phyloP scores from a whole-genome alignment of 805 yeast genomes.

The Lipomyces oligophaga region DNA sequence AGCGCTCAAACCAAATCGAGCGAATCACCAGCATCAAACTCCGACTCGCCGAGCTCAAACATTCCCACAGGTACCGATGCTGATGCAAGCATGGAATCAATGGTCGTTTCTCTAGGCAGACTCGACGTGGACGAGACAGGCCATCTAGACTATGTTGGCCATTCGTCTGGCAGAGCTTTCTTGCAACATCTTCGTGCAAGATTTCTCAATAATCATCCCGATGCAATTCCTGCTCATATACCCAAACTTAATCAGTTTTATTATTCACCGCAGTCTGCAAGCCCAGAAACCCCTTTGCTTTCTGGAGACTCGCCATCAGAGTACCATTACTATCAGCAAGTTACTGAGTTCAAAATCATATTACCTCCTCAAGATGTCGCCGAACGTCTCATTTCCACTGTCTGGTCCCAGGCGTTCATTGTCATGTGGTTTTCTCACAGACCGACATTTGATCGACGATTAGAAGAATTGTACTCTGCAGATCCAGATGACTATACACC shows the following conservation, averaged over 20 bases:
- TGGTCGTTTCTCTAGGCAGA: slow-evolving; percentile 32
- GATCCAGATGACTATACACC: slow-evolving; percentile 70
- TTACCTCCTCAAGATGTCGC: slow-evolving; percentile 76
- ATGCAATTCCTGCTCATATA: slow-evolving; percentile 23
- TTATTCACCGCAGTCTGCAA: slow-evolving; percentile 5
- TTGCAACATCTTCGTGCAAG: slow-evolving; percentile 30
- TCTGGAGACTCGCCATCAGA: slow-evolving; percentile 20
- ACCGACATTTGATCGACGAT: slow-evolving; percentile 69
- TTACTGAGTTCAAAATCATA: slow-evolving; percentile 55
- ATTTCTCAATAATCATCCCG: slow-evolving; percentile 26
- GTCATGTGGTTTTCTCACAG: slow-evolving; percentile 81
- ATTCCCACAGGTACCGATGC: slow-evolving; percentile 2
- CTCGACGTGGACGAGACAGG: slow-evolving; percentile 32
- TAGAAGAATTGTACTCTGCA: slow-evolving; percentile 70
- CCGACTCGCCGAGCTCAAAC: slow-evolving; percentile 1
- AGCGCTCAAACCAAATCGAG: background rate
- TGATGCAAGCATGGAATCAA: slow-evolving; percentile 31
- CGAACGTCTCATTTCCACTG: slow-evolving; percentile 61
- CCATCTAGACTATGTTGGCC: slow-evolving; percentile 30
- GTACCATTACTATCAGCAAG: slow-evolving; percentile 4
- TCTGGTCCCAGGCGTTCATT: slow-evolving; percentile 85
- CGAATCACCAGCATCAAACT: background rate
- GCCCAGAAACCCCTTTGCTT: slow-evolving; percentile 3
- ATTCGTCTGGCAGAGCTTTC: slow-evolving; percentile 30
- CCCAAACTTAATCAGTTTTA: slow-evolving; percentile 5